Evolutionary conservation across 1,139 yeast species (phyloP).

Genomic region (Protomyces inouyei): DNA sequence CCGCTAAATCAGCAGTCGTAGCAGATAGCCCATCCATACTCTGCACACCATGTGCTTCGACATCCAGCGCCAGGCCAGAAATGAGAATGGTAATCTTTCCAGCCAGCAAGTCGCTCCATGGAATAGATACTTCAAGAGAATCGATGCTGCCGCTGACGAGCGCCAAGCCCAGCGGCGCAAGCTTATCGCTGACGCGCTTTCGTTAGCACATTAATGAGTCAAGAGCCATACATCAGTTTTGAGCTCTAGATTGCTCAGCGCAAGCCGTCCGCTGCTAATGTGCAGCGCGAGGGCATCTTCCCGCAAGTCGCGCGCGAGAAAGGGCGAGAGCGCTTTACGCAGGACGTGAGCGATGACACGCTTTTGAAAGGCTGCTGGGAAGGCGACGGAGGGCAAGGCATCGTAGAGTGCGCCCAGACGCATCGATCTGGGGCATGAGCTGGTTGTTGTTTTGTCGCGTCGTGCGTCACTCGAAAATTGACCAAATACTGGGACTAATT

Average conservation of each 20-base stretch:
- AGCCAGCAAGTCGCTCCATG: conserved; percentile 18
- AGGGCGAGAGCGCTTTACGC: conserved; percentile 1
- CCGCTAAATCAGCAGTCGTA: conserved; percentile 3
- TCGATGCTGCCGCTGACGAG: conserved; percentile 3
- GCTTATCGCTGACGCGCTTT: conserved; percentile 2
- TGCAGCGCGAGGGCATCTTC: conserved; percentile 13
- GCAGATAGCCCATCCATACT: background rate
- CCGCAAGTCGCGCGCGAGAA: conserved; percentile 1
- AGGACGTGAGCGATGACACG: conserved; percentile 16
- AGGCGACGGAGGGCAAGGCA: background rate
- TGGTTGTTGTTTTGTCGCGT: too few relatives aligned
- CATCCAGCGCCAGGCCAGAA: conserved; percentile 3
- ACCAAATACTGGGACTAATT: too few relatives aligned
- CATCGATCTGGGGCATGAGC: background rate
- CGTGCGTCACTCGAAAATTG: too few relatives aligned
- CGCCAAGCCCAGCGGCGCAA: background rate
- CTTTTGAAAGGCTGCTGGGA: conserved; percentile 8
- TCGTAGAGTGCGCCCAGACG: conserved; percentile 1
- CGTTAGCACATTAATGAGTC: background rate
- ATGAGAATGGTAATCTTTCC: background rate
- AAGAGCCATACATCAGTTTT: conserved; percentile 3
- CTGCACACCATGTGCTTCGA: background rate
- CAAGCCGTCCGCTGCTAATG: conserved; percentile 1
- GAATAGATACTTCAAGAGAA: conserved; percentile 1
- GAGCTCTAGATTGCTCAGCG: conserved; percentile 10